These are phyloP conservation scores for Trichaptum fuscoviolaceum DNA, from an alignment of 768 basidiomycete species.

Conservation along the genomic window DNA sequence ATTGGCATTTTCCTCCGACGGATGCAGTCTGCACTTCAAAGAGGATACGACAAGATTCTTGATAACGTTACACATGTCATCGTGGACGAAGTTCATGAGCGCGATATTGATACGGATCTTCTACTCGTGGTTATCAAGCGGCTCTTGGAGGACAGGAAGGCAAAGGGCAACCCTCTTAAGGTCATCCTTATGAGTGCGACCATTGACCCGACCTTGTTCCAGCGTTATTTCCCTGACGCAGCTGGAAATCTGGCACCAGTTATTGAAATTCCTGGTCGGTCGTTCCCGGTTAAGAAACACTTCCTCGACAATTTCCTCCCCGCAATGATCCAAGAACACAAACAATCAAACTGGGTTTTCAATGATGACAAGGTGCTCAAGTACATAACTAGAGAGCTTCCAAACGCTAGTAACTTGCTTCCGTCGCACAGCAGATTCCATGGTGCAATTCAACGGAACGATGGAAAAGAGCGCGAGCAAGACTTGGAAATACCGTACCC, in stretches of 20 bases:
- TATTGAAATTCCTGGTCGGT: constrained; percentile 84
- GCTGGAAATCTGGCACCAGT: constrained; percentile 56
- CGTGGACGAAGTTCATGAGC: constrained; percentile 95
- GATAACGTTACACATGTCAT: constrained; percentile 86
- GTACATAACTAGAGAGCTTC: constrained; percentile 67
- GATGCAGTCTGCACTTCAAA: constrained; percentile 69
- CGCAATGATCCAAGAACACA: constrained; percentile 23
- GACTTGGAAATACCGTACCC: constrained; percentile 77
- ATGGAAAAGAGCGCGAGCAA: constrained; percentile 25
- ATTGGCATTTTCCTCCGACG: constrained; percentile 86
- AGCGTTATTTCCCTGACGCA: constrained; percentile 74
- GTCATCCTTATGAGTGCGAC: constrained; percentile 95
- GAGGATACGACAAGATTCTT: constrained; percentile 38
- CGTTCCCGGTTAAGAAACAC: constrained; percentile 79
- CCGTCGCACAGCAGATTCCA: constrained; percentile 25
- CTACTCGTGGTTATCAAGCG: constrained; percentile 86
- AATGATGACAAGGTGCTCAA: constrained; percentile 61
- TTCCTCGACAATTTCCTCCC: constrained; percentile 77
- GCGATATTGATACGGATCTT: constrained; percentile 90
- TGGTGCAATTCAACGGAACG: neutral
- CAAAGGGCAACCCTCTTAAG: constrained; percentile 68
- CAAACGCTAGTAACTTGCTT: constrained; percentile 16
- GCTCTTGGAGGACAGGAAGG: constrained; percentile 66
- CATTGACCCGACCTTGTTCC: constrained; percentile 86
- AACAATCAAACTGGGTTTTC: constrained; percentile 55